Evolutionary conservation across 108 stramenopile species (phyloP).

Genomic region (Epithemia pelagica): DNA sequence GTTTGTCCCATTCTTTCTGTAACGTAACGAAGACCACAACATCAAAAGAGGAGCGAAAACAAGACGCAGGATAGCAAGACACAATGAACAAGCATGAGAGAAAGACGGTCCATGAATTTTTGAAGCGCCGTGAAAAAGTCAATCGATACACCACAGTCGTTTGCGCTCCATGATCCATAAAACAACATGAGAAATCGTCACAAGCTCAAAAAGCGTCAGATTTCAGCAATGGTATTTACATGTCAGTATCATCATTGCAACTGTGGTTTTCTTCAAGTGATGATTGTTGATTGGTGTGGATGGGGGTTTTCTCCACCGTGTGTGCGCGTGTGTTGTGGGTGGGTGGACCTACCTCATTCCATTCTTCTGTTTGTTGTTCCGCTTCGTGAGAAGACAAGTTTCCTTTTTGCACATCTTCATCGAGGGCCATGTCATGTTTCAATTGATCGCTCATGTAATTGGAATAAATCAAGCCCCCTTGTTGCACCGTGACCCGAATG

Average conservation of each 20-base stretch:
- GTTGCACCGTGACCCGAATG: conserved; percentile 23
- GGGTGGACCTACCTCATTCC: conserved; percentile 59
- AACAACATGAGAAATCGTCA: too few species aligned
- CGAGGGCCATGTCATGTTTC: conserved; percentile 30
- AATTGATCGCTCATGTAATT: conserved; percentile 42
- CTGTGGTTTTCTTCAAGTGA: neutral
- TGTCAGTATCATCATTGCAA: neutral
- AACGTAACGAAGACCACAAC: neutral
- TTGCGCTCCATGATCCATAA: too few species aligned
- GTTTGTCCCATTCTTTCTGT: conserved; percentile 54
- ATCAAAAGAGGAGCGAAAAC: neutral
- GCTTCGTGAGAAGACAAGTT: conserved; percentile 40
- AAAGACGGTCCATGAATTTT: neutral
- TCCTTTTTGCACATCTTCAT: conserved; percentile 34
- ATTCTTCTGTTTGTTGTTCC: conserved; percentile 39
- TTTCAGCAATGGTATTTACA: conserved; percentile 48
- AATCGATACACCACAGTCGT: neutral
- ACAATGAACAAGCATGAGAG: neutral
- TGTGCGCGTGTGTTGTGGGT: too few species aligned
- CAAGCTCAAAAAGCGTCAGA: too few species aligned
- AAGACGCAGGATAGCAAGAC: neutral
- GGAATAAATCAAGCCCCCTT: conserved; percentile 28
- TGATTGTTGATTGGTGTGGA: conserved; percentile 1
- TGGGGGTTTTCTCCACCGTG: too few species aligned
- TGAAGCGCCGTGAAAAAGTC: neutral